phyloP scores from a whole-genome alignment of 208 protist genomes.

The Acanthamoeba castellanii region DNA sequence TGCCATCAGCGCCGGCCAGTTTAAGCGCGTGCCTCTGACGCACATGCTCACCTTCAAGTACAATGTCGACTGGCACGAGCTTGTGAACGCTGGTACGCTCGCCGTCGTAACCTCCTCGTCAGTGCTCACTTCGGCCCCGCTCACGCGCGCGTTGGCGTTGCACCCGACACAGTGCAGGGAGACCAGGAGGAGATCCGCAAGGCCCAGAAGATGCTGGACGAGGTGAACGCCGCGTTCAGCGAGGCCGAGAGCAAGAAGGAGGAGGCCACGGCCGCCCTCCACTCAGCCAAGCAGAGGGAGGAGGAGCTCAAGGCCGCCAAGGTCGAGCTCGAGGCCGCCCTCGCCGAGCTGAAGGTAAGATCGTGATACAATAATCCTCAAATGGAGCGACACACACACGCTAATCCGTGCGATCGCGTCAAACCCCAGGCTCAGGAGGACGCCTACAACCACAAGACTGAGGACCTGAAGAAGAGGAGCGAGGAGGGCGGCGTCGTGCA shows the following conservation, averaged over 20 bases:
- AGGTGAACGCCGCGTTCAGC: slow-evolving; percentile 8
- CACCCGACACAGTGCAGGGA: slow-evolving; percentile 3
- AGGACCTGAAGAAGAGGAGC: slow-evolving; percentile 75
- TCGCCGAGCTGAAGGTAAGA: slow-evolving; percentile 55
- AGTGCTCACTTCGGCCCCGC: background rate
- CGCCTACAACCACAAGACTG: slow-evolving; percentile 74
- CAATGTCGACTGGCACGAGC: slow-evolving; percentile 67
- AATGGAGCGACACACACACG: no score
- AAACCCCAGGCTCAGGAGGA: slow-evolving; percentile 66
- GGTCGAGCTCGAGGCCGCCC: slow-evolving; percentile 70
- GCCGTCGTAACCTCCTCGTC: background rate
- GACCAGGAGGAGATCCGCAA: slow-evolving; percentile 67
- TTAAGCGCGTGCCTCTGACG: slow-evolving; percentile 43
- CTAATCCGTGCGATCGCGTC: background rate
- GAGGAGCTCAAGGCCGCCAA: slow-evolving; percentile 68
- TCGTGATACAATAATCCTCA: background rate
- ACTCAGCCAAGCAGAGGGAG: background rate
- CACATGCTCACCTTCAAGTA: slow-evolving; percentile 61
- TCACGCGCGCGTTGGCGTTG: background rate
- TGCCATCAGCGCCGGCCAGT: background rate
- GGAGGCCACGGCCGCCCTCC: slow-evolving; percentile 49
- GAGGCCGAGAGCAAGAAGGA: slow-evolving; percentile 52
- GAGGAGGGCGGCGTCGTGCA: slow-evolving; percentile 78
- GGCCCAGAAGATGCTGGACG: slow-evolving; percentile 73
- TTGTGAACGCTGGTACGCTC: slow-evolving; percentile 30